A percentile compares a stretch with the other conserved stretches of the same genome.
These are phyloP conservation scores for Fusarium robinianum DNA, from an alignment of 2,329 filamentous ascomycete species.

Conservation along the genomic window DNA sequence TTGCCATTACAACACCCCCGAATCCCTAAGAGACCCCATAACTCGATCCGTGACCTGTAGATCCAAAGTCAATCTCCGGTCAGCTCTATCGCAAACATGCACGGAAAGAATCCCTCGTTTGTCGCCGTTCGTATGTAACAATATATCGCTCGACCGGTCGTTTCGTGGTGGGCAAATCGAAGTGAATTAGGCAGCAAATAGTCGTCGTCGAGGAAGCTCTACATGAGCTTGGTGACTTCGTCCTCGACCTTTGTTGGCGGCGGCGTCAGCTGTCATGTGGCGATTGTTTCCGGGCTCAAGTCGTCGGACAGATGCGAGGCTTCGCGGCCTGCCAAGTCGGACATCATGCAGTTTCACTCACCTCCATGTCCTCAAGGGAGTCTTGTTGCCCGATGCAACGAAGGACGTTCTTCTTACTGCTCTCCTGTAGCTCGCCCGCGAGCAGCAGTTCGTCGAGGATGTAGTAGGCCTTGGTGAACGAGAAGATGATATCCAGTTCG, in stretches of 20 bases:
- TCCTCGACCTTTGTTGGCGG: slow-evolving; percentile 72
- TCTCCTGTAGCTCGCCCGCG: slow-evolving; percentile 97
- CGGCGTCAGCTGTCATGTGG: slow-evolving; percentile 39
- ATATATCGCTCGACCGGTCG: slow-evolving; percentile 27
- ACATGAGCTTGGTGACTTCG: slow-evolving; percentile 90
- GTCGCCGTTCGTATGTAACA: no score
- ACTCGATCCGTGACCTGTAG: slow-evolving; percentile 37
- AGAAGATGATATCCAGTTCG: slow-evolving; percentile 99
- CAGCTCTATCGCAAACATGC: slow-evolving; percentile 13
- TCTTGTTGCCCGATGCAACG: slow-evolving; percentile 97
- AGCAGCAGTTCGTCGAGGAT: slow-evolving; percentile 95
- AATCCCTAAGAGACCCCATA: slow-evolving; percentile 35
- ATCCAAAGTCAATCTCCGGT: slow-evolving; percentile 38
- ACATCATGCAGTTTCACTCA: slow-evolving; percentile 57
- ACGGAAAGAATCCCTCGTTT: slow-evolving; percentile 15
- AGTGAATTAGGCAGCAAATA: slow-evolving; percentile 26
- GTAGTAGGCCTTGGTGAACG: slow-evolving; percentile 99
- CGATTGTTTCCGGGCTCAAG: slow-evolving; percentile 16
- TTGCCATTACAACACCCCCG: slow-evolving; percentile 39
- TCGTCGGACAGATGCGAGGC: slow-evolving; percentile 25
- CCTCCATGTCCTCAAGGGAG: slow-evolving; percentile 98
- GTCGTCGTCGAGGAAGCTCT: slow-evolving; percentile 41
- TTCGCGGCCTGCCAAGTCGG: slow-evolving; percentile 21
- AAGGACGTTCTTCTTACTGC: slow-evolving; percentile 98
- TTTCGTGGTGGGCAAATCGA: slow-evolving; percentile 20